Base-by-base conservation (phyloP, 768 basidiomycete genomes). In the Trametes coccinea region DNA sequence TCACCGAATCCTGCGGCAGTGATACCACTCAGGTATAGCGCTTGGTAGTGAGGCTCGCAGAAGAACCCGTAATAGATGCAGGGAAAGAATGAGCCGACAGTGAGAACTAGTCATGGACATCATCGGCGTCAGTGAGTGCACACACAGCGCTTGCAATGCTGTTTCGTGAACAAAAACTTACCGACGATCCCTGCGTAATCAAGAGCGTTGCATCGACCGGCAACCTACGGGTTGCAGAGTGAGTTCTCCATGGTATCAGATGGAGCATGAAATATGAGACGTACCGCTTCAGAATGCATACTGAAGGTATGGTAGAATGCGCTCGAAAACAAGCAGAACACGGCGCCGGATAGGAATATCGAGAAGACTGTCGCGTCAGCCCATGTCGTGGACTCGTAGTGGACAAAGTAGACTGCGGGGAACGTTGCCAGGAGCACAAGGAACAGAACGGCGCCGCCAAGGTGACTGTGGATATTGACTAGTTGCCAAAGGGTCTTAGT, bases 401-500 rank as follows among this genome's bases (percentile, higher is more conserved):
- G 72, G 31, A 74, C 73, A 55, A 89, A 73, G 67, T 88, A 78
- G 47, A 75, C 75, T 27, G 78, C 73, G 60, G 81, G 80, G 65
- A 86, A 84, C 4, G 83, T 84, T 43, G 70, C 68, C 39, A 88
- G 75, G 55, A 89, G 74, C 70, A 80, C 79, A 14, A 76, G 67
- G 70, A 91, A 92, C 29, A 90, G 67, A 4, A 83, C 69, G 34
- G 87, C 84, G 30, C 86, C 90, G 77, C 85, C 82, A 7, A 93
- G 77, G 70, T 95, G 93, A 61, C 82, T 89, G 73, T 93, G 89
- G 48, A 95, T 92, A 74, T 95, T 95, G 58, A 95, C 92, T 91
- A 13, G 41, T 37, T 11, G 41, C 13, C 41, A 43, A 0, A 14
- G 14, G 14, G 41, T 37, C 34, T 6, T 37, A 11, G 34, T 37